Evolutionary conservation across 2,329 filamentous ascomycete genomes (phyloP).

Genomic region (Alternaria triticimaculans): DNA sequence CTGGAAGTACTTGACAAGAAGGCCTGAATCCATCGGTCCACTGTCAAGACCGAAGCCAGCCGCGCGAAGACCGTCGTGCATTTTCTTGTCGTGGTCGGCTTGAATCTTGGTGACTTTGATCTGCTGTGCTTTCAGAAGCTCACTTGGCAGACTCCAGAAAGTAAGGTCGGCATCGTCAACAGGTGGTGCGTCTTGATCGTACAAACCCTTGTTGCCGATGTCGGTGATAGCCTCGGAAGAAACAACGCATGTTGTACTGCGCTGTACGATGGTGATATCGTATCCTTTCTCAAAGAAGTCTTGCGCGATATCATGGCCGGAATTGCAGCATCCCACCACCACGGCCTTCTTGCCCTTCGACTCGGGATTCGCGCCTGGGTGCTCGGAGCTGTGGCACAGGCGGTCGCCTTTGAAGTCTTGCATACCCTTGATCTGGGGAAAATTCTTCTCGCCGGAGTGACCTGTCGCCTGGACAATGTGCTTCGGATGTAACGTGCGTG

Average conservation of each 20-base stretch:
- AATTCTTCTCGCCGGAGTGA: slow-evolving; percentile 43
- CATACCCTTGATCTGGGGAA: slow-evolving; percentile 39
- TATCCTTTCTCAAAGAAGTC: slow-evolving; percentile 54
- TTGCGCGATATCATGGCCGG: slow-evolving; percentile 58
- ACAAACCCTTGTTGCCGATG: slow-evolving; percentile 39
- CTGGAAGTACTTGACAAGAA: slow-evolving; percentile 50
- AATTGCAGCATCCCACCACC: slow-evolving; percentile 58
- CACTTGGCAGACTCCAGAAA: slow-evolving; percentile 45
- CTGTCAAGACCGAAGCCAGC: slow-evolving; percentile 53
- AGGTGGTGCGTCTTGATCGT: slow-evolving; percentile 37
- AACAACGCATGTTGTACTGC: slow-evolving; percentile 50
- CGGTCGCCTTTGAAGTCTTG: slow-evolving; percentile 48
- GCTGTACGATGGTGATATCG: slow-evolving; percentile 57
- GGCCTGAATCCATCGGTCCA: slow-evolving; percentile 36
- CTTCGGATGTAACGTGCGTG: slow-evolving; percentile 34
- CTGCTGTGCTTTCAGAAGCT: slow-evolving; percentile 41
- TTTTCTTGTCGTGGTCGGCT: slow-evolving; percentile 43
- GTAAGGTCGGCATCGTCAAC: slow-evolving; percentile 38
- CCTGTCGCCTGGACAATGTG: slow-evolving; percentile 43
- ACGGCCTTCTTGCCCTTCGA: slow-evolving; percentile 52
- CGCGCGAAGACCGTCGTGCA: slow-evolving; percentile 51
- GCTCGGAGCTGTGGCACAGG: slow-evolving; percentile 41
- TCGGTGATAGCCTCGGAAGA: slow-evolving; percentile 34
- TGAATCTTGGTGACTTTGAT: slow-evolving; percentile 33
- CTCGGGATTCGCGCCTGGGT: slow-evolving; percentile 40